Evolutionary conservation across 2,329 filamentous ascomycete genomes (phyloP).

Genomic region (Phyllachora maydis): DNA sequence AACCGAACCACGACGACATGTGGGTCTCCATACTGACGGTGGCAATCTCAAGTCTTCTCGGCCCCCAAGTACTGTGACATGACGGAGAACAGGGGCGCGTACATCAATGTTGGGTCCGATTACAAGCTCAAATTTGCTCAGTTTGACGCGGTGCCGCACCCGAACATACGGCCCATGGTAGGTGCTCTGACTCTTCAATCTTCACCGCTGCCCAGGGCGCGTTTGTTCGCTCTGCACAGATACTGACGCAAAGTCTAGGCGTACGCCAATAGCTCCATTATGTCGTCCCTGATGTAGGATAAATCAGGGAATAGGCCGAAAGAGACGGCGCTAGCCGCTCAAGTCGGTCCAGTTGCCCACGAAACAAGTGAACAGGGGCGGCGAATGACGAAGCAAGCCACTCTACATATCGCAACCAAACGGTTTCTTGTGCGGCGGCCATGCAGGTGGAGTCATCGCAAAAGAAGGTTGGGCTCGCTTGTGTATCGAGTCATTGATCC

Average conservation of each 20-base stretch:
- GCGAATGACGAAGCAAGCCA: no score
- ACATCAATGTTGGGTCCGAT: slow-evolving; percentile 87
- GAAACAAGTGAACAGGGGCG: no score
- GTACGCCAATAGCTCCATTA: slow-evolving; percentile 67
- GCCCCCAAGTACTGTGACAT: slow-evolving; percentile 95
- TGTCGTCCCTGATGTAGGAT: slow-evolving; percentile 50
- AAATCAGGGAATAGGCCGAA: slow-evolving; percentile 3
- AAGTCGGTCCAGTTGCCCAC: no score
- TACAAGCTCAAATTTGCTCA: slow-evolving; percentile 84
- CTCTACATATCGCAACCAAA: no score
- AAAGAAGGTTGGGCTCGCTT: no score
- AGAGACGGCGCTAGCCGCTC: no score
- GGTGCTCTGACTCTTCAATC: slow-evolving; percentile 6
- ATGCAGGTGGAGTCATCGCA: no score
- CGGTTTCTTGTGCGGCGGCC: no score
- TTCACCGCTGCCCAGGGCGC: no score
- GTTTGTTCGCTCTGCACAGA: slow-evolving; percentile 2
- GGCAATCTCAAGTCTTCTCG: slow-evolving; percentile 64
- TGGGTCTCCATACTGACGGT: slow-evolving; percentile 11
- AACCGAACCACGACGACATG: background rate
- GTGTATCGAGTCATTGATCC: no score
- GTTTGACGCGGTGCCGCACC: slow-evolving; percentile 93
- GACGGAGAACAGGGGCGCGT: slow-evolving; percentile 94
- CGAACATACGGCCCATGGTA: slow-evolving; percentile 84
- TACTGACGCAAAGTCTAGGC: slow-evolving; percentile 27